Evolutionary conservation across 768 basidiomycete genomes (phyloP).

Genomic region (Amanita exitialis): DNA sequence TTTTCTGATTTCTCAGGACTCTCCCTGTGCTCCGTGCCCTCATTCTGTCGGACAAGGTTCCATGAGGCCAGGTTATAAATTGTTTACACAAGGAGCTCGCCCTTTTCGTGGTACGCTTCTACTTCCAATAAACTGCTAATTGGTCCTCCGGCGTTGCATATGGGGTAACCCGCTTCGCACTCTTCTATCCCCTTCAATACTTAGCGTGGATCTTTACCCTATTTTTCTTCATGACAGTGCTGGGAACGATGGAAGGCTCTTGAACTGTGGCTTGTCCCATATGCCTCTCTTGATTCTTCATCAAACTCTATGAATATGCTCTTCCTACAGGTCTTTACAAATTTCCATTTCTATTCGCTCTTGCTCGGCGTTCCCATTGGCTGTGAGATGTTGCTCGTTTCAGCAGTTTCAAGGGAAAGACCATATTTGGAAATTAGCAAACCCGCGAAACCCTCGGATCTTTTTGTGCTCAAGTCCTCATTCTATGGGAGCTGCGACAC

Average conservation of each 20-base stretch:
- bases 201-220: background rate
- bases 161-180: background rate
- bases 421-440: conserved; percentile 2
- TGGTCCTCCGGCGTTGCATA: background rate
- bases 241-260: background rate
- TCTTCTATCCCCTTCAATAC: background rate
- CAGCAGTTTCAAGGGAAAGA: conserved; percentile 1
- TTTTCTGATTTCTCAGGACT: background rate
- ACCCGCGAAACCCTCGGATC: background rate
- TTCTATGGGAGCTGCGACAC: background rate
- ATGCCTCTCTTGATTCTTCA: background rate
- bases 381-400: background rate
- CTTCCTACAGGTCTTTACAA: background rate
- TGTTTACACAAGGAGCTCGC: background rate
- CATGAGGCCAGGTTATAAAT: background rate
- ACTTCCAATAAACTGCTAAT: background rate
- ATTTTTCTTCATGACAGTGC: background rate
- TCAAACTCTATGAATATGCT: background rate
- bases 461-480: background rate
- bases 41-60: background rate
- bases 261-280: background rate
- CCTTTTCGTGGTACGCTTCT: background rate
- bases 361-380: background rate
- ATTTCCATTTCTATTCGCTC: background rate
- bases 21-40: background rate